Percentiles rank a stretch among this genome's conserved stretches.
phyloP scores from a whole-genome alignment of 2,329 filamentous ascomycete species.

The Colletotrichum horii region DNA sequence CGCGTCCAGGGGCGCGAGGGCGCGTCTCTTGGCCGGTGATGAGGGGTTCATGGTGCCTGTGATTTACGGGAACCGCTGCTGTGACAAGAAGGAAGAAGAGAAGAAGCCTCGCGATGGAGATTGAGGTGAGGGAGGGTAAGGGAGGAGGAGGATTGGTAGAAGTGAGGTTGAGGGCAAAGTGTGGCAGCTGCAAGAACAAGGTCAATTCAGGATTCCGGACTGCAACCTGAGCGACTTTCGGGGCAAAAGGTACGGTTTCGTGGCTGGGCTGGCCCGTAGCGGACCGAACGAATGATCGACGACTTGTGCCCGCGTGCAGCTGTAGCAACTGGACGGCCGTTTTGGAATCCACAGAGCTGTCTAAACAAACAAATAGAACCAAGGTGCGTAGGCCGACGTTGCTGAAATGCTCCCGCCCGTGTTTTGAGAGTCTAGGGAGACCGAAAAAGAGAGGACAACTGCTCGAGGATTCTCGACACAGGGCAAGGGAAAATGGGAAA shows the following conservation, averaged over 20 bases:
- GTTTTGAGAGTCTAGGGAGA: neutral
- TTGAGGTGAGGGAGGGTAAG: neutral
- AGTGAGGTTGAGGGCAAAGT: neutral
- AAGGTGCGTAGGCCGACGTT: neutral
- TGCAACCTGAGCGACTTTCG: neutral
- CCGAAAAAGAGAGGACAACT: neutral
- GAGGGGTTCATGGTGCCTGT: constrained; percentile 26
- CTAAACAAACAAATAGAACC: constrained; percentile 4
- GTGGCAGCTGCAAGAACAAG: neutral
- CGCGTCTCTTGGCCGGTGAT: constrained; percentile 53
- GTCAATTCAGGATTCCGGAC: neutral
- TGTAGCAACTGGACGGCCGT: constrained; percentile 14
- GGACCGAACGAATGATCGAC: constrained; percentile 19
- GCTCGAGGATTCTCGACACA: neutral
- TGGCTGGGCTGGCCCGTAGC: neutral
- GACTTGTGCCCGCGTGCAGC: constrained; percentile 17
- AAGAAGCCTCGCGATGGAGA: neutral
- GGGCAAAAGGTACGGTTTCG: neutral
- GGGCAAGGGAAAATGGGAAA: neutral
- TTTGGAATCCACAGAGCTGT: neutral
- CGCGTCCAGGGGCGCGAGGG: constrained; percentile 50
- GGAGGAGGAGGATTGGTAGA: neutral
- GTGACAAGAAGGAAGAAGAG: neutral
- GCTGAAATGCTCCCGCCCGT: neutral
- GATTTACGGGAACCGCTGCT: neutral